Conservation (phyloP, 2,329 filamentous ascomycete genomes). For the Venturia oleaginea region DNA sequence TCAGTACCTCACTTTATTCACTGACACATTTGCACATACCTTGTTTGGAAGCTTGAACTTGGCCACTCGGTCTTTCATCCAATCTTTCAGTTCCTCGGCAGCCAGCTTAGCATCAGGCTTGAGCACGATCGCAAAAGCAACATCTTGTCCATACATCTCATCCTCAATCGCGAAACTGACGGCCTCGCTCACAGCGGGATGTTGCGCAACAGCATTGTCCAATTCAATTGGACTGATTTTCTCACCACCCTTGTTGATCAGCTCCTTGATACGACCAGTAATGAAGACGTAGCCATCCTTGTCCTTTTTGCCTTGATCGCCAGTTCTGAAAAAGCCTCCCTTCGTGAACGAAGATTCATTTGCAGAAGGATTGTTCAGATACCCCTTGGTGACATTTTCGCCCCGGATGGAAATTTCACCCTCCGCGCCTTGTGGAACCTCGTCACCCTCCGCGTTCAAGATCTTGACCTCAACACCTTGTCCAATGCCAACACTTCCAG, state of each 20-base stretch:
- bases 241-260: slow-evolving; percentile 85
- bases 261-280: slow-evolving; percentile 85
- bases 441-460: slow-evolving; percentile 58
- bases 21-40: slow-evolving; percentile 36
- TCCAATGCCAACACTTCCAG: slow-evolving; percentile 72
- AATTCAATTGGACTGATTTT: slow-evolving; percentile 85
- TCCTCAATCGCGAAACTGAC: slow-evolving; percentile 78
- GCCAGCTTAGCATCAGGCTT: slow-evolving; percentile 50
- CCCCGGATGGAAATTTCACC: slow-evolving; percentile 78
- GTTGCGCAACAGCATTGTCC: slow-evolving; percentile 69
- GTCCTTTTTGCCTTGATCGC: slow-evolving; percentile 76
- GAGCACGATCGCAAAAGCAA: slow-evolving; percentile 66
- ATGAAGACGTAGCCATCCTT: slow-evolving; percentile 75
- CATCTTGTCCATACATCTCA: slow-evolving; percentile 74
- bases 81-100: slow-evolving; percentile 55
- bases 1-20: not conserved
- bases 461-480: slow-evolving; percentile 79
- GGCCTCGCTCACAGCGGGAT: slow-evolving; percentile 65
- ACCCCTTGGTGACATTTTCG: slow-evolving; percentile 75
- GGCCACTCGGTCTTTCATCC: slow-evolving; percentile 60
- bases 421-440: slow-evolving; percentile 59
- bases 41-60: slow-evolving; percentile 84
- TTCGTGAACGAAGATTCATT: slow-evolving; percentile 66
- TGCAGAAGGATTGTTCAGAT: slow-evolving; percentile 72
- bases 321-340: slow-evolving; percentile 77